Conservation (phyloP, 23 red algal species). For the Pyropia yezoensis region DNA sequence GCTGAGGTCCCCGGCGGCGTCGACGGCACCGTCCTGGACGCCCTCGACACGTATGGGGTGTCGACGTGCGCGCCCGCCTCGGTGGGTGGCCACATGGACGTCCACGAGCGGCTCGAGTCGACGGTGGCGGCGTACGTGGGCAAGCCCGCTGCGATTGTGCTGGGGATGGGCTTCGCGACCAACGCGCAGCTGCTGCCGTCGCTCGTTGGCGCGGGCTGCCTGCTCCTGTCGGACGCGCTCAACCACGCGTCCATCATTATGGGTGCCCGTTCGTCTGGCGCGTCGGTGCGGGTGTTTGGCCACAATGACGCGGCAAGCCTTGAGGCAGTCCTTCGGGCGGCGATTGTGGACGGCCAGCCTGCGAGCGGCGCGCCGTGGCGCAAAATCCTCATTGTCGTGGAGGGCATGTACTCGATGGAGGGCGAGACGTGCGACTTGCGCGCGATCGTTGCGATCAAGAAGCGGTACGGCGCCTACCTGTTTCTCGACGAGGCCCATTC, state of each 20-base stretch:
- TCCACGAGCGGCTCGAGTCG: conserved; percentile 69
- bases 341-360: conserved; percentile 83
- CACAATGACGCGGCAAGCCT: conserved; percentile 73
- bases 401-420: conserved; percentile 99
- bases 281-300: conserved; percentile 76
- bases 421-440: conserved; percentile 64
- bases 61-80: conserved; percentile 40
- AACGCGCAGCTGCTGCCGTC: conserved; percentile 84
- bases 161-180: conserved; percentile 98
- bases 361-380: conserved; percentile 61
- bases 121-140: conserved; percentile 78
- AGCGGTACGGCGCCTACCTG: conserved; percentile 90
- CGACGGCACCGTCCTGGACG: conserved; percentile 43
- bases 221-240: conserved; percentile 84
- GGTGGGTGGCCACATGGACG: conserved; percentile 36
- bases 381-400: conserved; percentile 86
- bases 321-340: conserved; percentile 47
- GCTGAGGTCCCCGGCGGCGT: conserved; percentile 96
- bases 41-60: conserved; percentile 57
- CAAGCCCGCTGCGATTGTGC: conserved; percentile 76
- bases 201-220: conserved; percentile 74
- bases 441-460: conserved; percentile 82
- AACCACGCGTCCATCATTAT: conserved; percentile 95
- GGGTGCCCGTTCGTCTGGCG: conserved; percentile 75
- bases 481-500: conserved; percentile 98